Conservation (phyloP, 805 yeast genomes). For the Lipomyces lipofer region DNA sequence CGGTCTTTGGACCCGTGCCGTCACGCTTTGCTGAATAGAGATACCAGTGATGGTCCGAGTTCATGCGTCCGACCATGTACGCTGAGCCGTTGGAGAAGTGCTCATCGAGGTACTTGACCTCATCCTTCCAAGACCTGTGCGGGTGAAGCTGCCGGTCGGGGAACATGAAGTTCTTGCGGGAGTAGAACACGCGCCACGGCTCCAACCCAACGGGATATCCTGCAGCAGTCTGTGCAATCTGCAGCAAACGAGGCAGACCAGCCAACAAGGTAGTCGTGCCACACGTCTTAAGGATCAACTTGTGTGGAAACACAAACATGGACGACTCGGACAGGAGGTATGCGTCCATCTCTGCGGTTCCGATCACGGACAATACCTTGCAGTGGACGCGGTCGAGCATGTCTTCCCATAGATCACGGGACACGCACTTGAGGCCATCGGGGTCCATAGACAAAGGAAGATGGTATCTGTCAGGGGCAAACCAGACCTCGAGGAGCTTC, state of each 20-base stretch:
- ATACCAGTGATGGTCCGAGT: constrained; percentile 84
- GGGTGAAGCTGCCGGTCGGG: constrained; percentile 80
- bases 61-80: constrained; percentile 76
- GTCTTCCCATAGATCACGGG: constrained; percentile 65
- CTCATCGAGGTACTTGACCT: constrained; percentile 65
- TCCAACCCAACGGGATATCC: constrained; percentile 43
- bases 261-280: constrained; percentile 91
- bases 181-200: constrained; percentile 76
- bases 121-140: constrained; percentile 83
- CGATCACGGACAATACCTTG: constrained; percentile 78
- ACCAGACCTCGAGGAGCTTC: constrained; percentile 88
- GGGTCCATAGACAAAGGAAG: constrained; percentile 44
- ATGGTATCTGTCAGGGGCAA: constrained; percentile 53
- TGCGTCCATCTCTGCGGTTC: constrained; percentile 69
- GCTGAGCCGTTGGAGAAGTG: constrained; percentile 63
- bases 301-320: constrained; percentile 83
- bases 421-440: constrained; percentile 58
- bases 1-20: background rate
- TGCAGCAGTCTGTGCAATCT: constrained; percentile 46
- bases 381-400: constrained; percentile 82
- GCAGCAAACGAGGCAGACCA: constrained; percentile 67
- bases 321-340: constrained; percentile 87
- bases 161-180: constrained; percentile 89
- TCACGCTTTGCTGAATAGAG: constrained; percentile 50
- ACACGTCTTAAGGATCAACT: constrained; percentile 85